Base-by-base conservation (phyloP, 2,329 filamentous ascomycete species). In the Hypoxylon sp. region DNA sequence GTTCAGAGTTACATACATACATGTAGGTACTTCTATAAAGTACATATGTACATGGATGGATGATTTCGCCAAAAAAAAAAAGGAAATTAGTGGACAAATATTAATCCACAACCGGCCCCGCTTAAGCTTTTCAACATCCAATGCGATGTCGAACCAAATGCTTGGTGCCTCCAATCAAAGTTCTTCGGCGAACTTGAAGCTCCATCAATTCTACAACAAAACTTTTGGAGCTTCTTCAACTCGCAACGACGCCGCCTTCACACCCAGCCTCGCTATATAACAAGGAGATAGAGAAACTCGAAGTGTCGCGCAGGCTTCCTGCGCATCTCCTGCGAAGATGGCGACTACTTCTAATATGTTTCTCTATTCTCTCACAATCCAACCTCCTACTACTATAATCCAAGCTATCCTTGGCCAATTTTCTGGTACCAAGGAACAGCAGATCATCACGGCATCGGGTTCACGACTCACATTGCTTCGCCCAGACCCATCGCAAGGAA, bases 341-440 rank as follows among this genome's bases (percentile, higher is more conserved):
- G 95, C 96, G 85, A 97, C 94, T 80, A 98, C 95, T 69, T 98
- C 94, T 73, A 95, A 95, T 81, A 97, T 98, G 94, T 98, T 98
- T 81, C 91, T 99, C 84, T 99, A 99, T 85, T 96, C 94, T 77
- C 87, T 99, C 84, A 98, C 96, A 74, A 91, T 99, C 78, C 94
- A 98, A 83, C 92, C 93, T 75, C 93, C 96, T 35, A 94, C 94
- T 73, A 92, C 94, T 67, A 90, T 97, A 77, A 94, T 92, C 55
- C 92, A 97, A 82, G 94, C 96, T 71, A 92, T 98, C 72, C 87
- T 97, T 67, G 97, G 96, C 75, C 95, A 98, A 83, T 98, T 98
- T 82, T 91, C 94, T 67, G 94, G 95, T 73, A 97, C 94, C 72
- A 97, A 95, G 83, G 95, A 98, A 83, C 96, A 99, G 85, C 94